Percentiles rank a stretch among this genome's conserved stretches.
Evolutionary conservation across 2,329 filamentous ascomycete species (phyloP).

Genomic region (Epichloe sylvatica): DNA sequence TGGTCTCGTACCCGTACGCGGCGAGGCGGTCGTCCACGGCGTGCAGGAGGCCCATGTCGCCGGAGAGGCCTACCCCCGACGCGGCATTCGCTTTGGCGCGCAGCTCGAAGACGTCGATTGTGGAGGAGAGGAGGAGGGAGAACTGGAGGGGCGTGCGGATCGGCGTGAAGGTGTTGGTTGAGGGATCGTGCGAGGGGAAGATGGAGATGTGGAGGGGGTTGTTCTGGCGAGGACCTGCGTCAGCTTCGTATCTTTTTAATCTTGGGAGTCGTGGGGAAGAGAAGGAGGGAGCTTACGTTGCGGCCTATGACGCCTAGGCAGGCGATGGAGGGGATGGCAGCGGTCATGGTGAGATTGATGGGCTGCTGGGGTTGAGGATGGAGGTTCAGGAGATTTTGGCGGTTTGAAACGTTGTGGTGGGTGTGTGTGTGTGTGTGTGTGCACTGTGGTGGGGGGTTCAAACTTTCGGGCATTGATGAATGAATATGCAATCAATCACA

Average conservation of each 20-base stretch:
- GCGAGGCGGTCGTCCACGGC: slow-evolving; percentile 86
- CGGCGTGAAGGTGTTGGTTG: slow-evolving; percentile 37
- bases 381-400: background rate
- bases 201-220: slow-evolving; percentile 89
- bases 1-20: slow-evolving; percentile 92
- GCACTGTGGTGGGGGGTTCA: background rate
- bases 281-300: slow-evolving; percentile 44
- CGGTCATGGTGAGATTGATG: slow-evolving; percentile 35
- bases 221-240: slow-evolving; percentile 45
- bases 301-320: slow-evolving; percentile 90
- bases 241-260: background rate
- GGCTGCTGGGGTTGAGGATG: background rate
- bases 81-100: slow-evolving; percentile 56
- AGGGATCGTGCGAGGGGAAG: slow-evolving; percentile 59
- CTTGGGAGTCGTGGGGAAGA: background rate
- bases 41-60: slow-evolving; percentile 84
- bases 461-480: too few relatives aligned
- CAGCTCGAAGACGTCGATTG: slow-evolving; percentile 85
- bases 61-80: slow-evolving; percentile 41
- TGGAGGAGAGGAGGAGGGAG: slow-evolving; percentile 78
- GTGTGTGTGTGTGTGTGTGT: too few relatives aligned
- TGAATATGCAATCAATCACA: too few relatives aligned
- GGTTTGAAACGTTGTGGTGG: background rate
- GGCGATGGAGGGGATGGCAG: slow-evolving; percentile 65
- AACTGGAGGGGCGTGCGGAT: slow-evolving; percentile 72